These are phyloP conservation scores for Prunus dulcis DNA, from an alignment of 306 rosid genomes.

Conservation along the genomic window DNA sequence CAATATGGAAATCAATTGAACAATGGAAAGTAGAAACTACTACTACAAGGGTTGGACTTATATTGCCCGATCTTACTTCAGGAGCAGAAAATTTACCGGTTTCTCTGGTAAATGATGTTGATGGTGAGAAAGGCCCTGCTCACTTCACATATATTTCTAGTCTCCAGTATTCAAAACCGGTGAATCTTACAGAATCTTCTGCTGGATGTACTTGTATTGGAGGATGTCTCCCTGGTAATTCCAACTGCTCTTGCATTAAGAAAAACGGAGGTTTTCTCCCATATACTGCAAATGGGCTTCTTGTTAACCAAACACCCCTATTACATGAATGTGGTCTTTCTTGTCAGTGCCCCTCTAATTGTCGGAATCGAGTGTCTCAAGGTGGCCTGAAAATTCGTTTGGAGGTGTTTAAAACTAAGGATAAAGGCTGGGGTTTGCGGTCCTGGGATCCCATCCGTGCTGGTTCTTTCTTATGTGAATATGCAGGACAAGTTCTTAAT, in stretches of 20 bases:
- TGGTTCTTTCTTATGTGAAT: slow-evolving; percentile 79
- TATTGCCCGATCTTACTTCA: slow-evolving; percentile 87
- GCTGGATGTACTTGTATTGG: slow-evolving; percentile 67
- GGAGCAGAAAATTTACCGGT: slow-evolving; percentile 84
- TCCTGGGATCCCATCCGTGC: slow-evolving; percentile 94
- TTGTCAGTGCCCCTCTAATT: slow-evolving; percentile 75
- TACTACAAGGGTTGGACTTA: slow-evolving; percentile 62
- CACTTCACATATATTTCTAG: slow-evolving; percentile 64
- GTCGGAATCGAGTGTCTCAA: slow-evolving; percentile 74
- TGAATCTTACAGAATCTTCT: slow-evolving; percentile 45
- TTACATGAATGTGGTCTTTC: slow-evolving; percentile 77
- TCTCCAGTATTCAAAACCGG: slow-evolving; percentile 56
- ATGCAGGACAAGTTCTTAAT: slow-evolving; percentile 82
- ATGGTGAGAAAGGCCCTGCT: slow-evolving; percentile 91
- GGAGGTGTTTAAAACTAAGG: slow-evolving; percentile 78
- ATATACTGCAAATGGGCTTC: slow-evolving; percentile 50
- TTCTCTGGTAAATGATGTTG: slow-evolving; percentile 90
- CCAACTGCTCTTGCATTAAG: slow-evolving; percentile 65
- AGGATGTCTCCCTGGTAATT: slow-evolving; percentile 64
- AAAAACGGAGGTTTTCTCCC: slow-evolving; percentile 71
- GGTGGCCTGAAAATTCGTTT: slow-evolving; percentile 64
- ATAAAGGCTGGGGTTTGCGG: slow-evolving; percentile 92
- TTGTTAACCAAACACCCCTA: slow-evolving; percentile 60
- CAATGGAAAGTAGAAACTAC: slow-evolving; percentile 64
- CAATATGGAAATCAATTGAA: slow-evolving; percentile 66